Base-by-base conservation (phyloP, 78 protist species). In the Cavenderia fasciculata region DNA sequence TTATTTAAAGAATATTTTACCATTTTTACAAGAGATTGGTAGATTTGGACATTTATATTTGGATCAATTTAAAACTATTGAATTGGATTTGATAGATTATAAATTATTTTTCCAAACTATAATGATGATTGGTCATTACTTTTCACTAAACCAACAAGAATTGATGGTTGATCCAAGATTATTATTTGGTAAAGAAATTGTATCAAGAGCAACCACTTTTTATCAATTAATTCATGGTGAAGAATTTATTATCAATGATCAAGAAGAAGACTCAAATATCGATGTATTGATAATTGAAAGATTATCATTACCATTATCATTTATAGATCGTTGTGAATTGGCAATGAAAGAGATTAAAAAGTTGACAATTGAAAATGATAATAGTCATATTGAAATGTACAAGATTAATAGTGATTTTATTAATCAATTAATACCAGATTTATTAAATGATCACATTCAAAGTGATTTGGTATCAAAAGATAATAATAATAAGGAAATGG, bases 51-150 rank as follows among this genome's bases (percentile, higher is more conserved):
- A 6, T 43, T 10, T 2, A 23, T 5, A 38, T n/a, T 23, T 11
- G 11, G 73, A n/a, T 41, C 25, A 11, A 3, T 40, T 21, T 6
- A 33, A 69, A 69, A 12, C 0, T 2, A 29, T 69, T 10, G 25
- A 49, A 49, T 71, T 71, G 19, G 78, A 71, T 49, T 71, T 21
- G 16, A 31, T 71, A 6, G 78, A 71, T 33, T 71, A 38, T 49
- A 71, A 71, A 71, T 71, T 71, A 33, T 71, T 71, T 51, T 44
- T 38, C 34, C 36, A 33, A 29, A 29, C 49, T 49, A 4, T 71
- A 27, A 33, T 34, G 10, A 27, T 71, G 33, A 11, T 71, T 18
- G 78, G 78, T 49, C 33, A 71, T 14, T 18, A 46, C 25, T 14
- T 71, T 7, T 23, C 23, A 1, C 11, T 2, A 43, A 49, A 49